A percentile compares a stretch with the other conserved stretches of the same genome.
phyloP scores from a whole-genome alignment of 768 basidiomycete genomes.

The Amanita exitialis region DNA sequence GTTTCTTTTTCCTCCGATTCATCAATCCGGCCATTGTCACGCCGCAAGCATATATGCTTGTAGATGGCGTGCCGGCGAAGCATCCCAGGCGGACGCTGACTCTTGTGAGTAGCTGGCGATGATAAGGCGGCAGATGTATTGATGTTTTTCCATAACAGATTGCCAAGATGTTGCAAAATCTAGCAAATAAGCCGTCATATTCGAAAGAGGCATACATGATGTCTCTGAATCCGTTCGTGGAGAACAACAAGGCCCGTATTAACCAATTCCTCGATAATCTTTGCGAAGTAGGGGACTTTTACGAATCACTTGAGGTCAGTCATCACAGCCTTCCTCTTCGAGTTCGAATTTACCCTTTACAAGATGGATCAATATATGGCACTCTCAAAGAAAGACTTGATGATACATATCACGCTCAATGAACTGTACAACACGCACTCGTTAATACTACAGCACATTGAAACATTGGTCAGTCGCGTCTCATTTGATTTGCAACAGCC shows the following conservation, averaged over 20 bases:
- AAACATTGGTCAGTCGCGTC: constrained; percentile 63
- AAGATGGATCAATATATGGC: constrained; percentile 99
- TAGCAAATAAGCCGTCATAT: constrained; percentile 98
- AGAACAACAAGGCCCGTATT: constrained; percentile 96
- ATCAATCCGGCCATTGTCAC: constrained; percentile 99
- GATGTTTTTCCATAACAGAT: constrained; percentile 42
- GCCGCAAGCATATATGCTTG: constrained; percentile 99
- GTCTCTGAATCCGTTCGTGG: constrained; percentile 95
- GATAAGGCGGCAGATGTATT: not conserved
- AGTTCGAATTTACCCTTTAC: not conserved
- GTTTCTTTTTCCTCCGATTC: constrained; percentile 99
- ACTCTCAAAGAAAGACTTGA: constrained; percentile 95
- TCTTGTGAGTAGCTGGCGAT: constrained; percentile 42
- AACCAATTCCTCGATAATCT: constrained; percentile 95
- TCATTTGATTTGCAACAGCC: not conserved
- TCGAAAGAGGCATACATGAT: constrained; percentile 99
- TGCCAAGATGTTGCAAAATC: constrained; percentile 98
- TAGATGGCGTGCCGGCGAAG: constrained; percentile 95
- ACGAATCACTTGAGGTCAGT: constrained; percentile 91
- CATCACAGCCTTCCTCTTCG: not conserved
- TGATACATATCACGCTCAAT: constrained; percentile 97
- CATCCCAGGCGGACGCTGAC: constrained; percentile 95
- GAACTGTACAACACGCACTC: constrained; percentile 99
- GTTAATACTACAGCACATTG: constrained; percentile 89
- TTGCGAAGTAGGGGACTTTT: constrained; percentile 98